phyloP scores from a whole-genome alignment of 176 grass and related monocot genomes.

The Triticum turgidum region DNA sequence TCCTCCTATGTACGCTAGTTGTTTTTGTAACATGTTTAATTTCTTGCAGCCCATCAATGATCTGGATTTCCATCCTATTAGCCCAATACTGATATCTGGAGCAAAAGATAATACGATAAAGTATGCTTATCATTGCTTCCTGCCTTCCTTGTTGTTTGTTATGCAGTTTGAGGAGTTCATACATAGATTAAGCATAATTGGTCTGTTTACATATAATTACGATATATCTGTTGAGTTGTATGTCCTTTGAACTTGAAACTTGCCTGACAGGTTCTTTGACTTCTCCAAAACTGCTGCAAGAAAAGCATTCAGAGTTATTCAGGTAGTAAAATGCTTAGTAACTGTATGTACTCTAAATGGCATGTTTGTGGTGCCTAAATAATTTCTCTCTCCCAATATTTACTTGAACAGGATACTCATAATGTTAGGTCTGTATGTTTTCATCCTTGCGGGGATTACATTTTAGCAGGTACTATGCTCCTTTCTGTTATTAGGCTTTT shows the following conservation, averaged over 20 bases:
- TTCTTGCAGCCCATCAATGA: conserved; percentile 91
- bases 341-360: background rate
- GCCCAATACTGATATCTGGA: conserved; percentile 82
- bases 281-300: conserved; percentile 88
- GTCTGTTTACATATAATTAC: background rate
- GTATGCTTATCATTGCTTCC: conserved; percentile 51
- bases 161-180: background rate
- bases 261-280: conserved; percentile 80
- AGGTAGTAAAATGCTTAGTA: conserved; percentile 52
- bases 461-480: conserved; percentile 72
- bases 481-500: conserved; percentile 7
- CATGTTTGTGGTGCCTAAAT: background rate
- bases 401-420: conserved; percentile 84
- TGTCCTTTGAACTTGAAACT: conserved; percentile 16
- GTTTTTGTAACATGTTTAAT: conserved; percentile 22
- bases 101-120: conserved; percentile 94
- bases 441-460: conserved; percentile 95
- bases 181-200: background rate
- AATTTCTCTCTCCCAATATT: conserved; percentile 3
- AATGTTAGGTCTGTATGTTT: conserved; percentile 98
- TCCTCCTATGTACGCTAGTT: background rate
- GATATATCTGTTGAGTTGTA: background rate
- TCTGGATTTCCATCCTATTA: conserved; percentile 96
- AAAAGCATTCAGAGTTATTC: conserved; percentile 98
- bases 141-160: background rate